These are phyloP conservation scores for Neurospora hispaniola DNA, from an alignment of 495 filamentous ascomycete species.

Conservation along the genomic window DNA sequence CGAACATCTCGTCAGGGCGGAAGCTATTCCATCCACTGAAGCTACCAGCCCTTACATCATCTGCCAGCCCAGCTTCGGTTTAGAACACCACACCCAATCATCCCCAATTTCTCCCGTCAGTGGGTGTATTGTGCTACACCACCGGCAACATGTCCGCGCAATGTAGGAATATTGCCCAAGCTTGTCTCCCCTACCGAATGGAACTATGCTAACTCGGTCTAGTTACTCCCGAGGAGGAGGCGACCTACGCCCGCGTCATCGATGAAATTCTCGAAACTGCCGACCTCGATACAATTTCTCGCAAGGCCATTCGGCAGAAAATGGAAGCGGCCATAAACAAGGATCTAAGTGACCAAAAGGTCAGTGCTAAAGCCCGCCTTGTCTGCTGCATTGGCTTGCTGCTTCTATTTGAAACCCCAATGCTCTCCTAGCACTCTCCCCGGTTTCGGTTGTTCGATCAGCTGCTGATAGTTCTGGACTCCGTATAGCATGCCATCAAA, in stretches of 20 bases:
- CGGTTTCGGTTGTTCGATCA: background rate
- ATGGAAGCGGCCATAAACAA: constrained; percentile 59
- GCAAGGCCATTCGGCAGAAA: constrained; percentile 83
- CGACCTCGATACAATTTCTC: constrained; percentile 82
- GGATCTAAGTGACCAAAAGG: constrained; percentile 84
- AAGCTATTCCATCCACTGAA: background rate
- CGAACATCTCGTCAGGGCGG: background rate
- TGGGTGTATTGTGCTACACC: constrained; percentile 13
- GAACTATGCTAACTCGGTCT: constrained; percentile 9
- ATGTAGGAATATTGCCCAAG: constrained; percentile 10
- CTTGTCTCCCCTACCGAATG: background rate
- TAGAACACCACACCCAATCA: background rate
- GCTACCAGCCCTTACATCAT: background rate
- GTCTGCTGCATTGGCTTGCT: background rate
- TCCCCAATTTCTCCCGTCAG: constrained; percentile 2
- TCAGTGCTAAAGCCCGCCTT: constrained; percentile 23
- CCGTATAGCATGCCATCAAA: constrained; percentile 62
- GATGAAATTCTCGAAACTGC: constrained; percentile 76
- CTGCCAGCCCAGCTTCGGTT: background rate
- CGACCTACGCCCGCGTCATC: constrained; percentile 72
- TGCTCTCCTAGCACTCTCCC: background rate
- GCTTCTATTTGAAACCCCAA: background rate
- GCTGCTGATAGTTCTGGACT: background rate
- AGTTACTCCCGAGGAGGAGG: constrained; percentile 60
- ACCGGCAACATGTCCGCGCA: constrained; percentile 19